Conservation (phyloP, 768 basidiomycete genomes). For the Leucosporidium yakuticum region DNA sequence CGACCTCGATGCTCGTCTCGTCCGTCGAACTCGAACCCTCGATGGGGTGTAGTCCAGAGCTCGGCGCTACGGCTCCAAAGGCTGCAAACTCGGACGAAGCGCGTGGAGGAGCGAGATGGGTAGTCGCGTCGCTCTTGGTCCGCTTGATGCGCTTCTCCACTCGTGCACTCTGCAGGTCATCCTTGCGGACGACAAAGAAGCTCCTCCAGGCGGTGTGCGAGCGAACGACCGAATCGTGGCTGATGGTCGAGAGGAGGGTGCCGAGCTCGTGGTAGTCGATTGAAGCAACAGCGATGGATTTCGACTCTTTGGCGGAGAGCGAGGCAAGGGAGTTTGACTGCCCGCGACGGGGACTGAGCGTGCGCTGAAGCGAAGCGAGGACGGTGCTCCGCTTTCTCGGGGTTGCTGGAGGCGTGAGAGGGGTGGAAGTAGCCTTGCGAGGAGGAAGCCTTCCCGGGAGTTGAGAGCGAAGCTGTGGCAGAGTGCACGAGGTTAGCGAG, state of each 20-base stretch:
- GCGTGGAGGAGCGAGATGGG: not conserved
- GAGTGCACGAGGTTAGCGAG: not conserved
- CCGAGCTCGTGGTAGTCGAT: slow-evolving; percentile 53
- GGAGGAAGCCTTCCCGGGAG: slow-evolving; percentile 56
- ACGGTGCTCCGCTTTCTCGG: slow-evolving; percentile 23
- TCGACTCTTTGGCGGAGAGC: slow-evolving; percentile 49
- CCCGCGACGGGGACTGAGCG: slow-evolving; percentile 32
- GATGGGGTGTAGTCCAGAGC: not conserved
- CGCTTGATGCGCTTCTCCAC: slow-evolving; percentile 83
- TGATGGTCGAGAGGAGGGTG: slow-evolving; percentile 69
- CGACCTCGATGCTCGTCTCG: slow-evolving; percentile 1
- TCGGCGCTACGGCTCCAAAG: not conserved
- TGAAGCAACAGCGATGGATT: slow-evolving; percentile 13
- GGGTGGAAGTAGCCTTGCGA: slow-evolving; percentile 36
- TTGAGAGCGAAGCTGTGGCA: slow-evolving; percentile 52
- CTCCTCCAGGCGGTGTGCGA: slow-evolving; percentile 69
- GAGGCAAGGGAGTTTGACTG: slow-evolving; percentile 51
- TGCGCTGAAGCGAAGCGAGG: slow-evolving; percentile 29
- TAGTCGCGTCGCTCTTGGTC: slow-evolving; percentile 60
- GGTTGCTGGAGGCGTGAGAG: not conserved
- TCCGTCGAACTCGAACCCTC: not conserved
- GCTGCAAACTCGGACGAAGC: no score
- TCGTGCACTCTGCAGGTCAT: slow-evolving; percentile 79
- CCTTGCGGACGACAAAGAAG: slow-evolving; percentile 76
- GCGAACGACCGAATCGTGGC: slow-evolving; percentile 61